Conservation (phyloP, 2,329 filamentous ascomycete species). For the Neospermospora avenae region DNA sequence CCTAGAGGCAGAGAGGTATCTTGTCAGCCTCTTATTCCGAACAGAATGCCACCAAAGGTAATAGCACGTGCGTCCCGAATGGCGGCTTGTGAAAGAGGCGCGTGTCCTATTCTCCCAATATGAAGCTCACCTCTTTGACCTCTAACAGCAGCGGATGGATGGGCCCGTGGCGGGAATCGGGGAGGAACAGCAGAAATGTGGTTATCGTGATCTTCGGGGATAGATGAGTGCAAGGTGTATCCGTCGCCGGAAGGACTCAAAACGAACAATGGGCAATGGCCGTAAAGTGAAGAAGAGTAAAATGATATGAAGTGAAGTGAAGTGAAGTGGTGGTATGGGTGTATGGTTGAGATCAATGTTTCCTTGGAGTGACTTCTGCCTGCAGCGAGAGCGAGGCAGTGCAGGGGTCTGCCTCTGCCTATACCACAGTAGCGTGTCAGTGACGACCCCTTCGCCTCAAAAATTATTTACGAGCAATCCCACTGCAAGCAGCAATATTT, state of each 20-base stretch:
- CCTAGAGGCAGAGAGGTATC: not conserved
- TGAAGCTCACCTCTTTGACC: conserved; percentile 2
- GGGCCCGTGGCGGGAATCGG: not conserved
- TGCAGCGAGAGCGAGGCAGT: not conserved
- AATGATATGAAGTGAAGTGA: not conserved
- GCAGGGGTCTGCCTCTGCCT: not conserved
- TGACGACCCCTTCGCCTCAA: not conserved
- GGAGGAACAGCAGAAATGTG: not conserved
- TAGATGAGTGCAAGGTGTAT: not conserved
- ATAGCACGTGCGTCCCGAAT: not conserved
- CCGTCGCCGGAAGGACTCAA: too few relatives aligned
- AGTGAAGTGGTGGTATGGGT: not conserved
- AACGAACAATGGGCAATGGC: not conserved
- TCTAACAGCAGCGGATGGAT: not conserved
- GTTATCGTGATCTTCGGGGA: not conserved
- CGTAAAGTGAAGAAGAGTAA: not conserved
- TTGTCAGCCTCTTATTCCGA: not conserved
- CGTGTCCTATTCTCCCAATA: not conserved
- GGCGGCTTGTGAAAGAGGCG: not conserved
- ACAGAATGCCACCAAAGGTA: not conserved
- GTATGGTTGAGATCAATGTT: not conserved
- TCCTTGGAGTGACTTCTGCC: not conserved
- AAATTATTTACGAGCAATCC: not conserved
- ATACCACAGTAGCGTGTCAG: not conserved
- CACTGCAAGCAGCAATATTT: not conserved